Base-by-base conservation (phyloP, 495 filamentous ascomycete genomes). In the Trichoderma orchidacearum region DNA sequence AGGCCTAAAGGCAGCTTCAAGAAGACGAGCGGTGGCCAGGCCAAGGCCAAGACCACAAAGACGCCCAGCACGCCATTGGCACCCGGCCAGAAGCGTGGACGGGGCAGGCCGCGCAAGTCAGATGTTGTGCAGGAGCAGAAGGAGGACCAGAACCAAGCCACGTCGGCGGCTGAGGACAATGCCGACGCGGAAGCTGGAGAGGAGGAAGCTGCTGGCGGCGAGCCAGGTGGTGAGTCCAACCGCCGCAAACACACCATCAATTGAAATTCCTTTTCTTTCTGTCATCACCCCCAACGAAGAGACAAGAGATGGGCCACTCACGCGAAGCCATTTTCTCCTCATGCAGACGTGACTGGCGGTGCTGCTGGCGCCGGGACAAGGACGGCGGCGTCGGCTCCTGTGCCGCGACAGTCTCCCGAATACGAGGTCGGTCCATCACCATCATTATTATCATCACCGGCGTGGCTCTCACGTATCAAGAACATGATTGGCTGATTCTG, bases 1-100 rank as follows among this genome's bases (percentile, higher is more conserved):
- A 62, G 74, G 13, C 74, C 74, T 60, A 68, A 70, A 53, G 74
- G 72, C 56, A 64, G 59, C 38, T 63, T 64, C 11, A 72, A 72
- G 64, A 75, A 72, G 57, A 54, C 64, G 0, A 38, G 56, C 2
- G 41, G n/a, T n/a, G n/a, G n/a, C n/a, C n/a, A 60, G 18, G 59
- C 59, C 12, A 62, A 59, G 53, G 38, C 66, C 25, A 58, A 30
- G 29, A 23, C 51, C 8, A 3, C 50, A 36, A 52, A 13, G 53
- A 60, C 4, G 51, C 41, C 17, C 56, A 58, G 32, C 62, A 27
- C 23, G 56, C 58, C 18, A 17, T 53, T 32, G 56, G 56, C 56
- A 48, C 56, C 29, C 51, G 55, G 38, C 34, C 57, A 6, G 59
- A 32, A 25, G 15, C 21, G 54, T 11, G 35, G 63, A 13, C 70